Evolutionary conservation across 1,284 basidiomycete genomes (phyloP).

Genomic region (Ganoderma multipileum): DNA sequence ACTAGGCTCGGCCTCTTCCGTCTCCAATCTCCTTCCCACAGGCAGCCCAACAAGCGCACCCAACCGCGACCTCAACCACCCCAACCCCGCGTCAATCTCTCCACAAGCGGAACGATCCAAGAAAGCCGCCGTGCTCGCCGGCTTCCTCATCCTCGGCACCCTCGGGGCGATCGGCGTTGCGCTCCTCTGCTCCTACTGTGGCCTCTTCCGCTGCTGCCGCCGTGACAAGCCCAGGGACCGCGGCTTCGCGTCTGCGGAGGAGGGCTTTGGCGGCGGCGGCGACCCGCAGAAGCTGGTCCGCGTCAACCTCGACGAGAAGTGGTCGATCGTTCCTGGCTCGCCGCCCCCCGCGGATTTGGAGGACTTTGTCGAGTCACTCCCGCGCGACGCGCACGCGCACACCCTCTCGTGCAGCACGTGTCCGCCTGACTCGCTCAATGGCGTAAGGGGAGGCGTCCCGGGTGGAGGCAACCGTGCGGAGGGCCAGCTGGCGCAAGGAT

Average conservation of each 20-base stretch:
- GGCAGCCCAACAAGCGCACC: slow-evolving; percentile 8
- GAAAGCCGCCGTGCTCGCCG: slow-evolving; percentile 36
- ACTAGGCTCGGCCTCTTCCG: neutral
- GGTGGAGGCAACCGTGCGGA: slow-evolving; percentile 18
- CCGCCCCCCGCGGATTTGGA: slow-evolving; percentile 11
- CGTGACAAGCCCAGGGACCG: slow-evolving; percentile 5
- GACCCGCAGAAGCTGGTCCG: slow-evolving; percentile 14
- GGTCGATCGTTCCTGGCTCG: slow-evolving; percentile 25
- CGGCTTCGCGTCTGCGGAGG: slow-evolving; percentile 17
- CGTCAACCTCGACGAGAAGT: slow-evolving; percentile 23
- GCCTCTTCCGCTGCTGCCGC: slow-evolving; percentile 28
- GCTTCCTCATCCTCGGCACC: slow-evolving; percentile 35
- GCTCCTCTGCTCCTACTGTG: slow-evolving; percentile 37
- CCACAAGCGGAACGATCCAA: slow-evolving; percentile 31
- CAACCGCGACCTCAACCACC: slow-evolving; percentile 18
- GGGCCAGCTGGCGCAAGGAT: slow-evolving; percentile 20
- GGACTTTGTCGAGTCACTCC: slow-evolving; percentile 19
- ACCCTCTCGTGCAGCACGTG: slow-evolving; percentile 30
- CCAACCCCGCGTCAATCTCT: slow-evolving; percentile 27
- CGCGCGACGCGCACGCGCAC: slow-evolving; percentile 22
- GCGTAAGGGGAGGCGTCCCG: slow-evolving; percentile 22
- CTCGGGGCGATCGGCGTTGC: slow-evolving; percentile 34
- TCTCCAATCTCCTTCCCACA: slow-evolving; percentile 7
- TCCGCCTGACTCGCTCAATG: slow-evolving; percentile 25
- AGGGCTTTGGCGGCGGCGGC: slow-evolving; percentile 15